Base-by-base conservation (phyloP, 2,329 filamentous ascomycete species). In the Neofusicoccum sp. region DNA sequence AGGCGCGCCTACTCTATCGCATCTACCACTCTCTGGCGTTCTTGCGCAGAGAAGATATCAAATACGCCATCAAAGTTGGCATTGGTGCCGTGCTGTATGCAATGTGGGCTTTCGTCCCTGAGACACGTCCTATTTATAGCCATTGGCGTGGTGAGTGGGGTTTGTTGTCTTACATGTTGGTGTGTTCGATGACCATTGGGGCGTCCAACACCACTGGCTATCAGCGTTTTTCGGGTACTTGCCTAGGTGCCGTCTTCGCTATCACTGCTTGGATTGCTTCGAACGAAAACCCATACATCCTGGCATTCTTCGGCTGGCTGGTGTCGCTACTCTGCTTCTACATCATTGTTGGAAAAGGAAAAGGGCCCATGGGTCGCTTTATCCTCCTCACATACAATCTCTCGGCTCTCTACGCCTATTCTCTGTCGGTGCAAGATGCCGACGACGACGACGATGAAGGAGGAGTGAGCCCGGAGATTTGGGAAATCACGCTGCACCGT, bases 141-240 rank as follows among this genome's bases (percentile, higher is more conserved):
- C 88, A 89, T 68, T 98, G 93, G 91, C 84, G 93, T 72, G 93
- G 93, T 31, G 95, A 99, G 80, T 99, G 95, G 95, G 95, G 95
- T 24, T 81, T 99, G 2, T 75, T 99, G 60, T 96, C 92, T 0
- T 98, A 96, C 79, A 98, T 98, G 93, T 87, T 98, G 70, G 95
- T 99, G 26, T 96, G 93, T 71, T 92, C 90, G 38, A 98, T 97
- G 92, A 99, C 93, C 0, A 93, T 97, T 24, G 95, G 95, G 30
- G 92, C 95, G 6, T 91, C 92, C 26, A 99, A 98, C 73, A 96
- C 93, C 1, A 97, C 93, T 0, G 93, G 92, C 3, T 86, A 87
- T 69, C 87, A 93, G 51, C 87, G 95, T 66, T 93, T 98, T 71
- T 80, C 91, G 7, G 95, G 93, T 61, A 99, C 93, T 1, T 81